Evolutionary conservation across 192 early-diverging fungal species (phyloP).

Genomic region (Coemansia pectinata): DNA sequence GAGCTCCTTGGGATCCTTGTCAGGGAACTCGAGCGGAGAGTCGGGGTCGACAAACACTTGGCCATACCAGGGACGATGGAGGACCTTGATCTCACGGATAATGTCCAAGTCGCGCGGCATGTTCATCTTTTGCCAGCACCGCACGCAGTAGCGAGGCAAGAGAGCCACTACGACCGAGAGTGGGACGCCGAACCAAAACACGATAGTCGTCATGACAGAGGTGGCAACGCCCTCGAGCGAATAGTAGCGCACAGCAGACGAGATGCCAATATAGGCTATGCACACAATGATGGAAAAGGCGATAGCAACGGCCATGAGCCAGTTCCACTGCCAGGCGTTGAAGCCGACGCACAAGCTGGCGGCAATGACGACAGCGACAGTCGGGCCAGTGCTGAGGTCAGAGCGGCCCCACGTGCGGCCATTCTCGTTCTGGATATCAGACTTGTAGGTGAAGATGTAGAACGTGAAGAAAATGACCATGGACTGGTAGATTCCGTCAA

Average conservation of each 20-base stretch:
- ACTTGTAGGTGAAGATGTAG: conserved; percentile 60
- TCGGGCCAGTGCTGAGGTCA: conserved; percentile 79
- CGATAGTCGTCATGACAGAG: conserved; percentile 62
- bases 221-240: conserved; percentile 71
- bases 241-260: conserved; percentile 59
- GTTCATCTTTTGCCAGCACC: conserved; percentile 68
- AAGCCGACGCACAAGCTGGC: conserved; percentile 78
- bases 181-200: conserved; percentile 76
- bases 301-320: conserved; percentile 69
- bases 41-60: conserved; percentile 55
- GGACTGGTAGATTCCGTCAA: conserved; percentile 93
- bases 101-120: conserved; percentile 67
- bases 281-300: conserved; percentile 66
- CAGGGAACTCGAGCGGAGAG: conserved; percentile 18
- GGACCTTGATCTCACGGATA: conserved; percentile 60
- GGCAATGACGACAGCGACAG: conserved; percentile 67
- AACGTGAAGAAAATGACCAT: conserved; percentile 70
- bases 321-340: conserved; percentile 74
- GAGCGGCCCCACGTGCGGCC: conserved; percentile 61
- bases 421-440: conserved; percentile 52
- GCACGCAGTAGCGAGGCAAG: conserved; percentile 66
- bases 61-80: conserved; percentile 56
- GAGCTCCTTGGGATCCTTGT: conserved; percentile 12
- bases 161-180: conserved; percentile 71
- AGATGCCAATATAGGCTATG: conserved; percentile 67